Conservation (phyloP, 768 basidiomycete species). For the Tubosaeta sp. region DNA sequence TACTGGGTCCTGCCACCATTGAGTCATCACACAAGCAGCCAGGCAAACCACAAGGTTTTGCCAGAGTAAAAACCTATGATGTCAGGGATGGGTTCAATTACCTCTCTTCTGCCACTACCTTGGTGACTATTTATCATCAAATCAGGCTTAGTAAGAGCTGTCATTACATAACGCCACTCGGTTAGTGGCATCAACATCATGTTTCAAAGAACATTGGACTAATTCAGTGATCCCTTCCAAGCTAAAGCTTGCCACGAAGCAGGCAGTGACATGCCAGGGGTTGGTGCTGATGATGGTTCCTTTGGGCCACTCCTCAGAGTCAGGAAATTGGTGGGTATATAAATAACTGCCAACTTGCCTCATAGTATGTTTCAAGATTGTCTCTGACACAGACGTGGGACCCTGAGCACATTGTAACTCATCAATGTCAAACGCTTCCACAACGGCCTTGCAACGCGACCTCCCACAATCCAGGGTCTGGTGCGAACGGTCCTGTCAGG, state of each 20-base stretch:
- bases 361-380: background rate
- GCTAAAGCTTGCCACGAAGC: background rate
- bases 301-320: background rate
- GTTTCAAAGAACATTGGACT: background rate
- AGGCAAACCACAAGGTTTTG: background rate
- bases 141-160: background rate
- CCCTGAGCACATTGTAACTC: background rate
- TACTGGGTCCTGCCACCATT: constrained; percentile 15
- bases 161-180: background rate
- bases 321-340: background rate
- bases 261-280: background rate
- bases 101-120: background rate
- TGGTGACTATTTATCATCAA: background rate
- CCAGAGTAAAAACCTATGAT: background rate
- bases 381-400: background rate
- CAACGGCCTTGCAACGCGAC: background rate
- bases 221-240: background rate
- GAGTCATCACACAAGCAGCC: constrained; percentile 9
- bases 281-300: background rate
- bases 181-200: background rate
- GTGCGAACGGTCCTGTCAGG: too few species aligned
- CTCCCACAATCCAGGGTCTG: background rate
- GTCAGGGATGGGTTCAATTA: background rate
- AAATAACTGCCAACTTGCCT: background rate
- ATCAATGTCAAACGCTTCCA: background rate